Evolutionary conservation across 768 basidiomycete genomes (phyloP).

Genomic region (Tulasnella sp.): DNA sequence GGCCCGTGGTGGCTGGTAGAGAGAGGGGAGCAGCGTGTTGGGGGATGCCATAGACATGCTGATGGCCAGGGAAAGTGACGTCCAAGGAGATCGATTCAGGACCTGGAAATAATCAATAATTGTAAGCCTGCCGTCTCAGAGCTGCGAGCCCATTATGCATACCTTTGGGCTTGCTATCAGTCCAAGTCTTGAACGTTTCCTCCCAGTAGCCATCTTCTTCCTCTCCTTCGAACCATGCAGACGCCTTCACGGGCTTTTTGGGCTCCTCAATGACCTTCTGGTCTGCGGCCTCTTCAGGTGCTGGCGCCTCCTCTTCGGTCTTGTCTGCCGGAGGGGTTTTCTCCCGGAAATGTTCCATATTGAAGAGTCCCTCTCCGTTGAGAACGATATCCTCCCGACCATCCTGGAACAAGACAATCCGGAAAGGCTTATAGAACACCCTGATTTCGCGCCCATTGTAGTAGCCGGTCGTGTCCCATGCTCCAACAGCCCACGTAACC

Average conservation of each 20-base stretch:
- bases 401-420: constrained; percentile 58
- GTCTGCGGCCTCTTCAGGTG: constrained; percentile 33
- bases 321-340: constrained; percentile 37
- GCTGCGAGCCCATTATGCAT: constrained; percentile 19
- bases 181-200: constrained; percentile 79
- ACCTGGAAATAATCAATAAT: constrained; percentile 42
- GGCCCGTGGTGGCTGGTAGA: constrained; percentile 80
- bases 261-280: constrained; percentile 26
- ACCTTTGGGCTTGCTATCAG: constrained; percentile 95
- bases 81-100: constrained; percentile 92
- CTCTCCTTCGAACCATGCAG: constrained; percentile 81
- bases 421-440: constrained; percentile 68
- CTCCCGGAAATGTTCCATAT: constrained; percentile 89
- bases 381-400: constrained; percentile 81
- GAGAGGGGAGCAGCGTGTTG: constrained; percentile 89
- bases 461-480: constrained; percentile 50
- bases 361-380: constrained; percentile 82
- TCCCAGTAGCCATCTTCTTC: constrained; percentile 81
- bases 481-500: constrained; percentile 33
- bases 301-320: constrained; percentile 39
- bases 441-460: constrained; percentile 53
- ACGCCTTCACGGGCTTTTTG: constrained; percentile 12
- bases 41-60: constrained; percentile 90
- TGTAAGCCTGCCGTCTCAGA: not conserved
- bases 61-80: constrained; percentile 85